Conservation (phyloP, 2,329 filamentous ascomycete genomes). For the Alternaria arborescens region DNA sequence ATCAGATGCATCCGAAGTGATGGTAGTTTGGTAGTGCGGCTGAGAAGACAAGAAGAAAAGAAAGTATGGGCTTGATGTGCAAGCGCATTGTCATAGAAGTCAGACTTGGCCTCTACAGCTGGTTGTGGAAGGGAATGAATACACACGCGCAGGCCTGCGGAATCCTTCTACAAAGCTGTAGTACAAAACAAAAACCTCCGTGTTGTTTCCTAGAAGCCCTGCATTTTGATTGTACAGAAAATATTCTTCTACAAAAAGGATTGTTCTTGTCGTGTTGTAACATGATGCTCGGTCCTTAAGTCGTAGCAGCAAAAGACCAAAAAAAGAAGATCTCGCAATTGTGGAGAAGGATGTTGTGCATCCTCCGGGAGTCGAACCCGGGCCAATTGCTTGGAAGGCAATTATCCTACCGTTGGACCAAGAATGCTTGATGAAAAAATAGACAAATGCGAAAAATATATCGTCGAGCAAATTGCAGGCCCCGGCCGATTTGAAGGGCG, state of each 20-base stretch:
- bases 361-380: slow-evolving; percentile 31
- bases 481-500: too few species aligned
- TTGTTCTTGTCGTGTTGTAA: too few species aligned
- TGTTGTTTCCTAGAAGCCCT: too few species aligned
- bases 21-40: not conserved
- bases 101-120: too few species aligned
- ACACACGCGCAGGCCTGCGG: too few species aligned
- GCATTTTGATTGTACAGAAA: too few species aligned
- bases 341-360: slow-evolving; percentile 30
- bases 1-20: not conserved
- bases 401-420: slow-evolving; percentile 34
- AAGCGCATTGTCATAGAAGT: not conserved
- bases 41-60: not conserved
- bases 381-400: slow-evolving; percentile 36
- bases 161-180: too few species aligned
- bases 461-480: too few species aligned
- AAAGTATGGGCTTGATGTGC: not conserved
- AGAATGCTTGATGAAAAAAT: slow-evolving; percentile 19
- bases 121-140: too few species aligned
- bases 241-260: too few species aligned
- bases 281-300: too few species aligned
- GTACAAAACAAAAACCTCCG: too few species aligned
- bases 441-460: accelerated
- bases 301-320: not conserved
- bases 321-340: slow-evolving; percentile 17